Evolutionary conservation across 2,329 filamentous ascomycete species (phyloP), one percentile per base, ranked within the genome.

Genomic region (Botrytis fabae): DNA sequence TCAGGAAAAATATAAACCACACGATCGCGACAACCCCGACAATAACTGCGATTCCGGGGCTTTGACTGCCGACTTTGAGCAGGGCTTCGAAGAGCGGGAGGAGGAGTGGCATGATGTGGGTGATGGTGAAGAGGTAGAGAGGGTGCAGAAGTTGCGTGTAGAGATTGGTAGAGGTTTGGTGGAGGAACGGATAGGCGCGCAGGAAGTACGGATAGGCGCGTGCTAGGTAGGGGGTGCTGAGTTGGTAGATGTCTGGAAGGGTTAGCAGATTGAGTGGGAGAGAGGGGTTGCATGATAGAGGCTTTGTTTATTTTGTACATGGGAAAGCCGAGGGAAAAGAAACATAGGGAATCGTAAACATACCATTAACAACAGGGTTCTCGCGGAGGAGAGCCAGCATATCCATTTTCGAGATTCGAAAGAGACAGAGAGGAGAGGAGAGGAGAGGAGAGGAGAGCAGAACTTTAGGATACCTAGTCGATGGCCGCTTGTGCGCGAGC

Each of bases 1-100:
- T 83, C 60, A 96, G 86, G 73, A 95, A 81, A 80, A 94, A 85
- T 69, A 95, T 82, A 72, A 90, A 83, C 44, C 90, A 77, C 62
- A 91, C 82, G 1, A 40, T 22, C 1, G 20, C 28, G 2, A 18
- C 6, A 93, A 83, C 14, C 2, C 54, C 14, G 8, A 40, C 20
- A 4, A 69, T 25, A 5, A n/a, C 35, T 1, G 38, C n/a, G 1
- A 38, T 16, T 0, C 22, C 60, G 0, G 90, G 59, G 0, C 32
- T 25, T 14, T 61, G 59, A 22, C 32, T 25, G 4, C 32, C 35
- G 32, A 61, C 51, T 57, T 57, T 57, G 18, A 38, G 4, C 1
- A 12, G 77, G 68, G 51, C 51, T 57, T 57, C 51, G 14, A 57
- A 14, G 38, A 80, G 65, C 57, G 74, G 73, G 4, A 77, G 78